phyloP scores from a whole-genome alignment of 1,139 yeast genomes.

The Hansenula lynferdii region DNA sequence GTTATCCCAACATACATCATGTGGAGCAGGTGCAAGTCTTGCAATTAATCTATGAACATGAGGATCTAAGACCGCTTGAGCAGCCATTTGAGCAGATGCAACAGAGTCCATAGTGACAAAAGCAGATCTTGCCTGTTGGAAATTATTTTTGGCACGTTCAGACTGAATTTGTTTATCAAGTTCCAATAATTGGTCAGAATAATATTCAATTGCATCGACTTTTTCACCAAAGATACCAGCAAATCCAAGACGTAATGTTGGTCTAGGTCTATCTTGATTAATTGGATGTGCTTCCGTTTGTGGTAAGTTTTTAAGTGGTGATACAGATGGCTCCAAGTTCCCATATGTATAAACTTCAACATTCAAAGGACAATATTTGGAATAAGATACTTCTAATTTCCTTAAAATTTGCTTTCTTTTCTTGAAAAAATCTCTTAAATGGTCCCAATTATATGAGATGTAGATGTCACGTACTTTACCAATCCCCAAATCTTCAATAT shows the following conservation, averaged over 20 bases:
- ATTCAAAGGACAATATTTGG: slow-evolving; percentile 40
- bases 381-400: slow-evolving; percentile 41
- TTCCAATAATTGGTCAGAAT: slow-evolving; percentile 47
- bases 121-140: slow-evolving; percentile 43
- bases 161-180: slow-evolving; percentile 53
- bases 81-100: slow-evolving; percentile 83
- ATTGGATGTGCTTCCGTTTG: slow-evolving; percentile 11
- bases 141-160: slow-evolving; percentile 41
- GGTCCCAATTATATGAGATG: slow-evolving; percentile 51
- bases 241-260: slow-evolving; percentile 37
- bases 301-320: slow-evolving; percentile 9
- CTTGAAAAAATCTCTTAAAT: slow-evolving; percentile 38
- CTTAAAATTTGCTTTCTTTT: slow-evolving; percentile 31
- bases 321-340: slow-evolving; percentile 20
- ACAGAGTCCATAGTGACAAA: slow-evolving; percentile 85
- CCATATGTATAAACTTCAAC: slow-evolving; percentile 31
- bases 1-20: slow-evolving; percentile 80
- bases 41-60: slow-evolving; percentile 69
- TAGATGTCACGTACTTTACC: slow-evolving; percentile 55
- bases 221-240: slow-evolving; percentile 50
- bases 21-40: slow-evolving; percentile 75
- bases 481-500: slow-evolving; percentile 56
- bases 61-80: slow-evolving; percentile 77
- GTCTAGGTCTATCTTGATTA: slow-evolving; percentile 25
- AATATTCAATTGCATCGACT: slow-evolving; percentile 63